These are phyloP conservation scores for Diaporthe sp. DNA, from an alignment of 2,329 filamentous ascomycete genomes.

Conservation along the genomic window DNA sequence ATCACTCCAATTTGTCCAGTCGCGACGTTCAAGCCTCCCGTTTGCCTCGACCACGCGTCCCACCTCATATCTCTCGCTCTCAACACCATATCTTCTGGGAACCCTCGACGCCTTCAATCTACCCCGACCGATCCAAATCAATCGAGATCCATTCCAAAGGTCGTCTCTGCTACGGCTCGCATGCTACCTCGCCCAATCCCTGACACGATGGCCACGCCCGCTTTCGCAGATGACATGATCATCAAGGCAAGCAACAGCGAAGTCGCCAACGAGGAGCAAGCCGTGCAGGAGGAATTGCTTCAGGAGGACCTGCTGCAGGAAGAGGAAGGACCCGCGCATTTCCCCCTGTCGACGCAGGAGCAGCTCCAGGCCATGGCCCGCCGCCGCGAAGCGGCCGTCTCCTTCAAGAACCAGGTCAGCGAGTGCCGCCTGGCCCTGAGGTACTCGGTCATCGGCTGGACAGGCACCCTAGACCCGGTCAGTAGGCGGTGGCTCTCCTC, in stretches of 20 bases:
- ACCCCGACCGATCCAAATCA: background rate
- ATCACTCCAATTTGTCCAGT: no score
- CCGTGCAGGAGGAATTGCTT: background rate
- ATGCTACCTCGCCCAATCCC: no score
- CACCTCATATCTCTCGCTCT: background rate
- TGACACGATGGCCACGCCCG: background rate
- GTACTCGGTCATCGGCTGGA: constrained; percentile 36
- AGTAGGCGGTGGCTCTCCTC: background rate
- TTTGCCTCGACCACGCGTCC: background rate
- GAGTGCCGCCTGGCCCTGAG: constrained; percentile 34
- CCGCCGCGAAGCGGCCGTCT: constrained; percentile 24
- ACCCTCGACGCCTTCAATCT: no score
- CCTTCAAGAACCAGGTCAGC: constrained; percentile 21
- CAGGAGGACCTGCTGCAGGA: background rate
- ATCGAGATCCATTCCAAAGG: background rate
- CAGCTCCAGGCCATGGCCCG: constrained; percentile 25
- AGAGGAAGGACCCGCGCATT: background rate
- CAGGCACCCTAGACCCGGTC: constrained; percentile 33
- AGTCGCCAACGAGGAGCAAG: background rate
- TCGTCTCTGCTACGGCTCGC: background rate
- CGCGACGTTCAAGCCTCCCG: accelerated
- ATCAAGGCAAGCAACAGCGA: constrained; percentile 1
- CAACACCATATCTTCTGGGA: background rate
- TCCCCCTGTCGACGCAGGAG: background rate
- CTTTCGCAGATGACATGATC: background rate